Evolutionary conservation across 2,329 filamentous ascomycete species (phyloP).

Genomic region (Aspergillus melleus): DNA sequence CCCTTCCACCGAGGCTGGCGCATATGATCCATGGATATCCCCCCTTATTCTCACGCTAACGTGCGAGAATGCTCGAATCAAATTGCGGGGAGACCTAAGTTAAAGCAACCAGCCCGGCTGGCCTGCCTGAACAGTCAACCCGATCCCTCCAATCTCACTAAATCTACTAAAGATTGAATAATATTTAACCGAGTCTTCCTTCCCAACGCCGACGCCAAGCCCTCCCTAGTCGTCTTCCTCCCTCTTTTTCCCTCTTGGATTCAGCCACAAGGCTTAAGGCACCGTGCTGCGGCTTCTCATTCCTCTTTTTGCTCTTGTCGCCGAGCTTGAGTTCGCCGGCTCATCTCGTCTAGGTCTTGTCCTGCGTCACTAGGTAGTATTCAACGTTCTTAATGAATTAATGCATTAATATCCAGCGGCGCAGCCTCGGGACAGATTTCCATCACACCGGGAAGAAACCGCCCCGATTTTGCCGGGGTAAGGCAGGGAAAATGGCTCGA

Average conservation of each 20-base stretch:
- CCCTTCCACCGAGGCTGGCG: no score
- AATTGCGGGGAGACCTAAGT: no score
- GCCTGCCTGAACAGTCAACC: background rate
- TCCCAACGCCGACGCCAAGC: background rate
- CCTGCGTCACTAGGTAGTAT: background rate
- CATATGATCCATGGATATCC: no score
- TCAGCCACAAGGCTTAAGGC: background rate
- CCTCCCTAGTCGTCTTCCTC: background rate
- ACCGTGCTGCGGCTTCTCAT: background rate
- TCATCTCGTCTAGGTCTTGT: background rate
- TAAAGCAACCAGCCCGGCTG: background rate
- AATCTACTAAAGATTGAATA: no score
- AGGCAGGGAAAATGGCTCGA: background rate
- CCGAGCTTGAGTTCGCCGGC: background rate
- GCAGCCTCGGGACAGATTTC: background rate
- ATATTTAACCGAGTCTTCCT: no score
- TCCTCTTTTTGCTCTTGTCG: background rate
- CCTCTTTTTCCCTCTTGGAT: background rate
- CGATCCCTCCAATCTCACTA: no score
- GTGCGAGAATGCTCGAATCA: no score
- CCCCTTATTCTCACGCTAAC: no score
- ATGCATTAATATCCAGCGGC: background rate
- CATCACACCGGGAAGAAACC: background rate
- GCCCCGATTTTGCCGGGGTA: background rate
- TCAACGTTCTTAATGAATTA: no score